These are phyloP conservation scores for Nidularia pulvinata DNA, from an alignment of 768 basidiomycete species.

Conservation along the genomic window DNA sequence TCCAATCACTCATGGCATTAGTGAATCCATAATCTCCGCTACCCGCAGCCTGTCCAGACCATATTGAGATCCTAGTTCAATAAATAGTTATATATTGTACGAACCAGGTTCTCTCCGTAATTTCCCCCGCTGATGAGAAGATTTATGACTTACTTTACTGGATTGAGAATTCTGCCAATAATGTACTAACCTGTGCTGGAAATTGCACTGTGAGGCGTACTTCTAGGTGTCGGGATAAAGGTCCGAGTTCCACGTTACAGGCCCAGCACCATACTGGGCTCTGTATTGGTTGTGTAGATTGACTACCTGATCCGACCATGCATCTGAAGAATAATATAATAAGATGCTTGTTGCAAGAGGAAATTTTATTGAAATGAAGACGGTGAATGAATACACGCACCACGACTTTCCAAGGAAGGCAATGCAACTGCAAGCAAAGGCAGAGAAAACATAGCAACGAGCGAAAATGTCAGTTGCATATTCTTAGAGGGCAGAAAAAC, in stretches of 20 bases:
- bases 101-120: constrained; percentile 26
- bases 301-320: neutral
- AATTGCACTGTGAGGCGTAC: constrained; percentile 19
- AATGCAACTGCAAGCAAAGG: too few species aligned
- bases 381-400: too few species aligned
- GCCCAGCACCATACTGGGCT: constrained; percentile 15
- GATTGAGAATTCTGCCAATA: neutral
- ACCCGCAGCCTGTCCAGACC: constrained; percentile 11
- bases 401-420: too few species aligned
- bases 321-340: too few species aligned
- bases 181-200: constrained; percentile 15
- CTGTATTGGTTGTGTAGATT: constrained; percentile 13
- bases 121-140: constrained; percentile 4
- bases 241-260: constrained; percentile 16
- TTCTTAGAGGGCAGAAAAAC: too few species aligned
- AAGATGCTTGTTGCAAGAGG: too few species aligned
- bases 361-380: too few species aligned
- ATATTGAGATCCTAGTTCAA: neutral
- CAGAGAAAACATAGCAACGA: too few species aligned
- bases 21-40: constrained; percentile 11
- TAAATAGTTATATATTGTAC: neutral
- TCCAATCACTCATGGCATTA: constrained; percentile 17
- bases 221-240: constrained; percentile 13
- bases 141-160: neutral
- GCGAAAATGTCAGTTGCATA: too few species aligned